Evolutionary conservation across 768 basidiomycete species (phyloP), one percentile per base, ranked within the genome.

Genomic region (Hypholoma fasciculare): DNA sequence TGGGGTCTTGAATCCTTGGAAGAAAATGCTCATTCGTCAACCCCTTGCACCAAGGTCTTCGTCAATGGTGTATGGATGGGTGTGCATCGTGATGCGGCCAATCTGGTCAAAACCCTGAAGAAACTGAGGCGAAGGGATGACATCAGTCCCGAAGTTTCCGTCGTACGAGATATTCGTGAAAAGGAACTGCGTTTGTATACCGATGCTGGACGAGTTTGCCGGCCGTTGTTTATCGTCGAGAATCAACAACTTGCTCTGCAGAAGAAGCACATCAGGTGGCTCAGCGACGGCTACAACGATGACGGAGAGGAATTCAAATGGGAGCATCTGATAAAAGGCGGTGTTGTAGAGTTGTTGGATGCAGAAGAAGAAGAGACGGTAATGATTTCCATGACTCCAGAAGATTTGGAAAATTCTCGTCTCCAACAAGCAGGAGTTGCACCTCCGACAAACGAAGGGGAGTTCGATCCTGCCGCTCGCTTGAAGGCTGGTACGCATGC

Each of bases 31-130:
- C 90, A 92, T 69, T 89, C 90, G 5, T 78, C 86, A 17, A 88
- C 87, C 9, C 89, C 92, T 2, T 86, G 86, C 58, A 98, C 96
- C 17, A 98, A 98, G 74, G 94, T 99, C 17, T 99, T 99, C 71
- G 92, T 99, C 61, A 99, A 99, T 67, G 97, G 97, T 69, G 96
- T 98, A 12, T 99, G 97, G 97, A 95, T 97, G 84, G 97, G 97
- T 60, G 92, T 98, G 13, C 97, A 98, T 75, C 90, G 95, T 50
- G 94, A 98, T 68, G 91, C 96, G 7, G 88, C 89, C 40, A 90
- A 94, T 63, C 80, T 99, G 56, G 92, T 98, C 56, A 90, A 89
- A 68, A 97, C 96, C 13, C 86, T 99, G 73, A 92, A 95, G 73
- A 90, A 91, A 67, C 80, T 98, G 62, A 84, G 97, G 59, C 79